These are phyloP conservation scores for Ilex asprella DNA, from an alignment of 257 asterid genomes.

Conservation along the genomic window DNA sequence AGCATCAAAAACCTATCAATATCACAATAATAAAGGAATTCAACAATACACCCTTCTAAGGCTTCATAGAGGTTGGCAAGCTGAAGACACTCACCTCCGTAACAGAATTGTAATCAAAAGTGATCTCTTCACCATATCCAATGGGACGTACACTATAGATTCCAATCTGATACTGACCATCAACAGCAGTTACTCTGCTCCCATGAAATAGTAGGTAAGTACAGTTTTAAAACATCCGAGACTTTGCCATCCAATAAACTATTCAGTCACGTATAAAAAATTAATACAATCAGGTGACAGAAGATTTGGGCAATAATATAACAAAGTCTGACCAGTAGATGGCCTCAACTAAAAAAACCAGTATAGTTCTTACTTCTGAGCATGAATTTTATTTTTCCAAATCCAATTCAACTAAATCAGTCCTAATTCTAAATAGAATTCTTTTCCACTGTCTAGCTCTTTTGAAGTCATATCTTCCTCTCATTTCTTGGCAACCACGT, in stretches of 20 bases:
- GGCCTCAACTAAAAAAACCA: too few species aligned
- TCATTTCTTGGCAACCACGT: too few species aligned
- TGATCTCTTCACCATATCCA: slow-evolving; percentile 92
- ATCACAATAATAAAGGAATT: slow-evolving; percentile 11
- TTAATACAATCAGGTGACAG: too few species aligned
- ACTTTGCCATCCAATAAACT: too few species aligned
- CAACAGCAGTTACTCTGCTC: slow-evolving; percentile 96
- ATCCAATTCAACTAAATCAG: too few species aligned
- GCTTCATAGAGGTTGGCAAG: slow-evolving; percentile 12
- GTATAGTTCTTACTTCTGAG: too few species aligned
- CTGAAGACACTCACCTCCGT: slow-evolving; percentile 69
- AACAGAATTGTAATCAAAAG: slow-evolving; percentile 95
- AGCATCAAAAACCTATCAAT: slow-evolving; percentile 13
- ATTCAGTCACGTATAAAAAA: too few species aligned
- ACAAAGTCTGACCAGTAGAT: not conserved
- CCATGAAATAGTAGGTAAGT: slow-evolving; percentile 17
- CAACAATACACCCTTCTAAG: slow-evolving; percentile 2
- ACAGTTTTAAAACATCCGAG: not conserved
- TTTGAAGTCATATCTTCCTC: too few species aligned
- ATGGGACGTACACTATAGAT: slow-evolving; percentile 88
- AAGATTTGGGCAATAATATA: not conserved
- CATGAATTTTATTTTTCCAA: too few species aligned
- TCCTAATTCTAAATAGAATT: too few species aligned
- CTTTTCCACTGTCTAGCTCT: too few species aligned
- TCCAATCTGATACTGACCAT: slow-evolving; percentile 98